These are phyloP conservation scores for Fusarium mangiferae DNA, from an alignment of 2,329 filamentous ascomycete genomes.

Conservation along the genomic window DNA sequence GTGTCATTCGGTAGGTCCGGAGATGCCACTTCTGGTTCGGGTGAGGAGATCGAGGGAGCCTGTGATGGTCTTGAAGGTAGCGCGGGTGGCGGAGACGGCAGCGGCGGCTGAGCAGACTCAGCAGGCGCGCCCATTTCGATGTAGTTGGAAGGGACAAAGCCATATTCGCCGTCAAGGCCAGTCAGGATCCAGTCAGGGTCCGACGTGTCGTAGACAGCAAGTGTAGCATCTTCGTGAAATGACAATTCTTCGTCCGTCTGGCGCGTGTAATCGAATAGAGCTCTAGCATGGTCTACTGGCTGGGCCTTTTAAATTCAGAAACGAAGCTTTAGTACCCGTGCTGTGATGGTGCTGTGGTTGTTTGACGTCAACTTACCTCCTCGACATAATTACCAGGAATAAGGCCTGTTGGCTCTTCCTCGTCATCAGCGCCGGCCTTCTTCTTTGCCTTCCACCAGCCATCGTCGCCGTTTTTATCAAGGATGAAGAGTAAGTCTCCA, in stretches of 20 bases:
- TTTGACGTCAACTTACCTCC: slow-evolving; percentile 67
- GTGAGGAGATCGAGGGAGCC: slow-evolving; percentile 44
- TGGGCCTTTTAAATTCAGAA: slow-evolving; percentile 58
- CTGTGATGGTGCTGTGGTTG: not conserved
- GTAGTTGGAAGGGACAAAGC: slow-evolving; percentile 96
- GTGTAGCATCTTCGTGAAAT: slow-evolving; percentile 85
- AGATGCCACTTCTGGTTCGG: slow-evolving; percentile 27
- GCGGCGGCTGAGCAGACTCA: slow-evolving; percentile 55
- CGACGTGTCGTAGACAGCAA: slow-evolving; percentile 88
- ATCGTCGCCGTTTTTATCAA: slow-evolving; percentile 82
- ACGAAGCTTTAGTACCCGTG: not conserved
- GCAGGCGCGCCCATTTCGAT: slow-evolving; percentile 75
- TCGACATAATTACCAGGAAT: slow-evolving; percentile 96
- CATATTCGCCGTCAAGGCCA: slow-evolving; percentile 84
- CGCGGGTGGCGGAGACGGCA: slow-evolving; percentile 51
- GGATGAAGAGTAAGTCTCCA: slow-evolving; percentile 87
- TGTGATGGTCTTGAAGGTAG: slow-evolving; percentile 56
- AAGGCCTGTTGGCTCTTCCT: slow-evolving; percentile 89
- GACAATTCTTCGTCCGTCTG: slow-evolving; percentile 98
- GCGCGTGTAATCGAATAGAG: slow-evolving; percentile 97
- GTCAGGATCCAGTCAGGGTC: slow-evolving; percentile 98
- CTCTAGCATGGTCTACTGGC: slow-evolving; percentile 77
- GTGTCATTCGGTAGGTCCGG: slow-evolving; percentile 48
- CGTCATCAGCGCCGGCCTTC: slow-evolving; percentile 82
- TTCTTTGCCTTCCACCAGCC: slow-evolving; percentile 98